Evolutionary conservation across 2,329 filamentous ascomycete species (phyloP).

Genomic region (Aspergillus tubingensis): DNA sequence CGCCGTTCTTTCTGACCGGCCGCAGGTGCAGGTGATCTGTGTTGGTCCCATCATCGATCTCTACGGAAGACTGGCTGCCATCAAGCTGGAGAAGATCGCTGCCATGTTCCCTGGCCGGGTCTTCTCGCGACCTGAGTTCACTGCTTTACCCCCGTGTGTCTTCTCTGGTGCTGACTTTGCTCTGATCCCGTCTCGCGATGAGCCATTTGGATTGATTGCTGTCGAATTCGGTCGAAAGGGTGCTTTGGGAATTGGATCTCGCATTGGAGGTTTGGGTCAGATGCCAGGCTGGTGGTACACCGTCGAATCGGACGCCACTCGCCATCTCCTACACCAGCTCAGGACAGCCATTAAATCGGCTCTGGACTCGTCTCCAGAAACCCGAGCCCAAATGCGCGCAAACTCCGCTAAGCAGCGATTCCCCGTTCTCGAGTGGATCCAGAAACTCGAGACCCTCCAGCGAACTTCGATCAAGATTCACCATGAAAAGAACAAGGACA

Average conservation of each 20-base stretch:
- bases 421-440: conserved; percentile 66
- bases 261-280: conserved; percentile 65
- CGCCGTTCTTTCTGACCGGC: conserved; percentile 60
- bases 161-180: conserved; percentile 69
- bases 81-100: conserved; percentile 65
- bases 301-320: conserved; percentile 63
- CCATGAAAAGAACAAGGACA: conserved; percentile 42
- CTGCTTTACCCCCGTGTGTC: conserved; percentile 63
- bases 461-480: conserved; percentile 59
- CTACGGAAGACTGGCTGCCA: conserved; percentile 66
- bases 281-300: conserved; percentile 75
- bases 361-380: conserved; percentile 56
- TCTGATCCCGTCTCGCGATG: conserved; percentile 66
- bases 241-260: conserved; percentile 64
- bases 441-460: conserved; percentile 64
- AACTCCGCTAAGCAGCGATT: conserved; percentile 66
- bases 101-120: conserved; percentile 64
- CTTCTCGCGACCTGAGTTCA: conserved; percentile 68
- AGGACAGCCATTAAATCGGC: conserved; percentile 62
- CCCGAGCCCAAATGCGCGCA: conserved; percentile 63
- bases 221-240: conserved; percentile 69
- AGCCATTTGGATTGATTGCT: conserved; percentile 67
- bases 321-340: conserved; percentile 65
- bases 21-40: conserved; percentile 62
- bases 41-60: conserved; percentile 67